phyloP scores from a whole-genome alignment of 2,329 filamentous ascomycete species.

The Cadophora gregata region DNA sequence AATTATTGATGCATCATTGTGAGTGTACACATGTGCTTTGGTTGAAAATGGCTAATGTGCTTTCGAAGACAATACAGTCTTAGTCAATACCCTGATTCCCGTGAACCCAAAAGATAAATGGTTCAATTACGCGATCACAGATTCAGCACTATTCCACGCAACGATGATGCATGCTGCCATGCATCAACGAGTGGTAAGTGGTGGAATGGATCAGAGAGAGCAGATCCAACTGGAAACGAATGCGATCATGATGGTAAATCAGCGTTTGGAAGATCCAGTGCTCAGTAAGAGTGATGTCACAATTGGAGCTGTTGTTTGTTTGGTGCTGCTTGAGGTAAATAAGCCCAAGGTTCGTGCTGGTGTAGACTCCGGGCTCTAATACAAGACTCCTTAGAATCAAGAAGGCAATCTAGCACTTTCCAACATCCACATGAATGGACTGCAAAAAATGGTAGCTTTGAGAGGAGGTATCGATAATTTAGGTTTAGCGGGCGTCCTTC shows the following conservation, averaged over 20 bases:
- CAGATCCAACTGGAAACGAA: neutral
- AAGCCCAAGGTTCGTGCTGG: too few relatives aligned
- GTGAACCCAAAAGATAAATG: slow-evolving; percentile 10
- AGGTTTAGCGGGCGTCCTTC: neutral
- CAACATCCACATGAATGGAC: slow-evolving; percentile 1
- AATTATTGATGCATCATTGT: slow-evolving; percentile 12
- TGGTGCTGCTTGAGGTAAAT: slow-evolving; percentile 1
- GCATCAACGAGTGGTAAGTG: slow-evolving; percentile 5
- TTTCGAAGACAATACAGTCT: neutral
- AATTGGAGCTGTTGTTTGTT: slow-evolving; percentile 4
- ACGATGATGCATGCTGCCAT: slow-evolving; percentile 11
- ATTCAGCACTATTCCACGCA: neutral
- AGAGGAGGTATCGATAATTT: slow-evolving; percentile 5
- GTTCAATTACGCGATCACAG: slow-evolving; percentile 10
- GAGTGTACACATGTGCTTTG: too few relatives aligned
- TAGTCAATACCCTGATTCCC: slow-evolving; percentile 3
- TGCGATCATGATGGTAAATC: slow-evolving; percentile 1
- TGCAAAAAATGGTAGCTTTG: slow-evolving; percentile 1
- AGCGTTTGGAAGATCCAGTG: neutral
- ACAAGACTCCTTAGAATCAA: neutral
- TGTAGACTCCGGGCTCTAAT: neutral
- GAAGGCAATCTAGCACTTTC: neutral
- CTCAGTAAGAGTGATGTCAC: slow-evolving; percentile 1
- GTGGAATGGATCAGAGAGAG: slow-evolving; percentile 2
- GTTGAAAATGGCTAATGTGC: neutral